These are phyloP conservation scores for Lachnellula occidentalis DNA, from an alignment of 2,329 filamentous ascomycete genomes.

Conservation along the genomic window DNA sequence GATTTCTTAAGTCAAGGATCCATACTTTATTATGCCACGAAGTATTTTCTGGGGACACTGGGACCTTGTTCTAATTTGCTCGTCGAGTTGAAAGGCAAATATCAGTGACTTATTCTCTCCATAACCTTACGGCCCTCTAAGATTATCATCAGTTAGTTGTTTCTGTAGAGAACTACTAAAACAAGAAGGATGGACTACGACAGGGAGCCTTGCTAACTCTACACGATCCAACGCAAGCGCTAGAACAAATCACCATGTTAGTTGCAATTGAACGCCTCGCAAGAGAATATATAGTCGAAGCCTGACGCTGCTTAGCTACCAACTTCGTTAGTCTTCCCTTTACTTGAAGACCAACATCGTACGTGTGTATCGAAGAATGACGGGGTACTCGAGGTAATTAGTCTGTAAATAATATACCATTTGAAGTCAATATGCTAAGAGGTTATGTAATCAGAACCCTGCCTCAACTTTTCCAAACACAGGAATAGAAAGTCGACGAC, in stretches of 20 bases:
- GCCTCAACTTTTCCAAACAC: too few species aligned
- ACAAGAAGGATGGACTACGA: too few species aligned
- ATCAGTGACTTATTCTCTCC: too few species aligned
- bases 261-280: neutral
- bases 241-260: neutral
- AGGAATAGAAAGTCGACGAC: too few species aligned
- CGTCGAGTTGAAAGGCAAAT: neutral
- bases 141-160: neutral
- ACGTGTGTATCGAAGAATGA: too few species aligned
- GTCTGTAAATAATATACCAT: constrained; percentile 1
- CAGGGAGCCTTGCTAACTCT: neutral
- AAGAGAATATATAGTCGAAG: neutral
- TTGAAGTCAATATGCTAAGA: too few species aligned
- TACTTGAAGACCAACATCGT: too few species aligned
- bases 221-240: neutral
- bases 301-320: constrained; percentile 29
- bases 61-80: neutral
- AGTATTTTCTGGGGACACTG: neutral
- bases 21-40: neutral
- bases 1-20: too few species aligned
- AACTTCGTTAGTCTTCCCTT: constrained; percentile 5
- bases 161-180: neutral
- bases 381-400: too few species aligned
- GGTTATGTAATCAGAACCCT: too few species aligned
- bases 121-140: too few species aligned